Evolutionary conservation across 345 rosid genomes (phyloP).

Genomic region (Melaleuca alternifolia): DNA sequence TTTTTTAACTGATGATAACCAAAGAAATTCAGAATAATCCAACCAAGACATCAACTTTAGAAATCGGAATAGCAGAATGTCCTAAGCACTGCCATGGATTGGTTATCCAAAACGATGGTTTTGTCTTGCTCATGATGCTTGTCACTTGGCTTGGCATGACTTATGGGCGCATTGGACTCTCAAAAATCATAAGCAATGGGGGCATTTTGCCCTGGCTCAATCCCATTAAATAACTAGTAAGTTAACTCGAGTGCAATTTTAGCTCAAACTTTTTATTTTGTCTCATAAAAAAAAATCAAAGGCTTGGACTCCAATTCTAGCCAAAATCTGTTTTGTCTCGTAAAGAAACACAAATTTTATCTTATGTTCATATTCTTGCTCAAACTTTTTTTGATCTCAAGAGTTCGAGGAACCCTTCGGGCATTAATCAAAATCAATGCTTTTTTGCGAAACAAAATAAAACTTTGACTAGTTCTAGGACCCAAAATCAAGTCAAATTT

Average conservation of each 20-base stretch:
- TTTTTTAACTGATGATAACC: too few species aligned
- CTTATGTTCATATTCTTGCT: not conserved
- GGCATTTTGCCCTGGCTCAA: too few species aligned
- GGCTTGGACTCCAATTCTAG: not conserved
- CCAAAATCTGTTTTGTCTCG: not conserved
- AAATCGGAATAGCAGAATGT: not conserved
- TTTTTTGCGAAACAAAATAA: not conserved
- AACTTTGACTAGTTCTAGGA: not conserved
- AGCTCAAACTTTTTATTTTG: too few species aligned
- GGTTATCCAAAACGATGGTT: too few species aligned
- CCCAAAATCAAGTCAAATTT: not conserved
- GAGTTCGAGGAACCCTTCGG: not conserved
- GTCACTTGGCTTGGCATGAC: too few species aligned
- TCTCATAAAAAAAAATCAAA: not conserved
- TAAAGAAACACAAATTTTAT: not conserved
- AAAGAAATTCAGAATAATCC: not conserved
- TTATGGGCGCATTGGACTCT: too few species aligned
- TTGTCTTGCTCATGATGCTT: too few species aligned
- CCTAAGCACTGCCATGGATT: too few species aligned
- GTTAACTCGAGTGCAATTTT: too few species aligned
- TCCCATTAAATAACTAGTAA: too few species aligned
- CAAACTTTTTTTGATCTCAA: not conserved
- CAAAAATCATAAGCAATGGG: too few species aligned
- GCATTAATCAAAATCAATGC: rapidly evolving
- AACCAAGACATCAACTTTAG: not conserved